These are phyloP conservation scores for Pestalotiopsis sp. DNA, from an alignment of 2,329 filamentous ascomycete genomes.

Conservation along the genomic window DNA sequence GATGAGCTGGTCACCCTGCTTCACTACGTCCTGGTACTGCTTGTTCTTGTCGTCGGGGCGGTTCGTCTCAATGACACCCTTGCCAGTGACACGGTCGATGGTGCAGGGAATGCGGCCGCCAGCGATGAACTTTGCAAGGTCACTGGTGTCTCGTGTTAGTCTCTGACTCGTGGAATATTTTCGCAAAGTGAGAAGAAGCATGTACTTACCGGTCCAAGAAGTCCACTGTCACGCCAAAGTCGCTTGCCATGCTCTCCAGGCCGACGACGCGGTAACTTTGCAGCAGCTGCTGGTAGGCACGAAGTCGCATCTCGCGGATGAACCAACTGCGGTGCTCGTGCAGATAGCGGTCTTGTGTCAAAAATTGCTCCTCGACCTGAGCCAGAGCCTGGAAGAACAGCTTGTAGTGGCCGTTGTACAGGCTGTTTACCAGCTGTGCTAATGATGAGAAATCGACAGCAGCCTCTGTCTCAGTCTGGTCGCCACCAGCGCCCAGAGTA, in stretches of 20 bases:
- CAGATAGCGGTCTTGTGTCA: conserved; percentile 92
- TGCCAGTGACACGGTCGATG: conserved; percentile 94
- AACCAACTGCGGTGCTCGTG: conserved; percentile 97
- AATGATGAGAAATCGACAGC: conserved; percentile 89
- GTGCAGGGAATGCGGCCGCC: conserved; percentile 93
- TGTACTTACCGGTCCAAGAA: conserved; percentile 84
- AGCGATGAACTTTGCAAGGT: conserved; percentile 96
- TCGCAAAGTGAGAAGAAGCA: background rate
- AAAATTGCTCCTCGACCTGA: conserved; percentile 88
- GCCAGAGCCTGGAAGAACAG: conserved; percentile 90
- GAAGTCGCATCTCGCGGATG: conserved; percentile 95
- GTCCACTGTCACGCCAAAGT: conserved; percentile 96
- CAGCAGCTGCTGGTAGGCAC: conserved; percentile 94
- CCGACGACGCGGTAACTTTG: conserved; percentile 97
- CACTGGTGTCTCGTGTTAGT: conserved; percentile 52
- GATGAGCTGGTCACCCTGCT: conserved; percentile 96
- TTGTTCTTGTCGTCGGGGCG: conserved; percentile 99
- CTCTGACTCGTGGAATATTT: background rate
- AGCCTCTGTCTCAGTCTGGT: conserved; percentile 77
- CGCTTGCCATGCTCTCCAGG: conserved; percentile 94
- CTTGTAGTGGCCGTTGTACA: conserved; percentile 94
- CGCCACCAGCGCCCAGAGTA: conserved; percentile 71
- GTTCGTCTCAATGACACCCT: conserved; percentile 97
- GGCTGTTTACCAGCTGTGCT: conserved; percentile 82
- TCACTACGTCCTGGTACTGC: conserved; percentile 97